These are phyloP conservation scores for Barnettozyma californica DNA, from an alignment of 805 yeast species.

Conservation along the genomic window DNA sequence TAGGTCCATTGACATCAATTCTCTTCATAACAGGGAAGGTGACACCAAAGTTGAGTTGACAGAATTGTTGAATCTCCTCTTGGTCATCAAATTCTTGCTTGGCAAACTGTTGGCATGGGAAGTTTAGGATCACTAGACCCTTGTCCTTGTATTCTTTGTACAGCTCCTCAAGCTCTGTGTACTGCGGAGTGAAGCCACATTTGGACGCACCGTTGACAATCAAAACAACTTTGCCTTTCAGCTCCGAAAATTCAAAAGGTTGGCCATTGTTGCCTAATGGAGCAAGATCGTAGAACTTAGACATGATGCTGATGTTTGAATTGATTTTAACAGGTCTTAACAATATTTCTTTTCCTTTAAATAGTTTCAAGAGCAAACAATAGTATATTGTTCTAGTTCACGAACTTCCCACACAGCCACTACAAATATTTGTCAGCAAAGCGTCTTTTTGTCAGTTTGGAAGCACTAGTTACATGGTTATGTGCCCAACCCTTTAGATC, in stretches of 20 bases:
- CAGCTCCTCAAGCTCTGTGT: conserved; percentile 63
- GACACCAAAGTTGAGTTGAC: conserved; percentile 82
- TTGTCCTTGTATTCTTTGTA: conserved; percentile 60
- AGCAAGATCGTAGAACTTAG: conserved; percentile 59
- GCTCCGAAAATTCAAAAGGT: conserved; percentile 51
- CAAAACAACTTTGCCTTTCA: conserved; percentile 76
- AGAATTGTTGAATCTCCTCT: conserved; percentile 69
- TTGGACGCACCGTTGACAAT: conserved; percentile 87
- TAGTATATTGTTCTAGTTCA: not conserved
- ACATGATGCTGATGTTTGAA: too few relatives aligned
- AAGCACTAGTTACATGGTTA: not conserved
- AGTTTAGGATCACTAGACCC: conserved; percentile 70
- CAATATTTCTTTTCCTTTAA: too few relatives aligned
- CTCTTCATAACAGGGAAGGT: conserved; percentile 84
- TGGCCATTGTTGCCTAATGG: conserved; percentile 59
- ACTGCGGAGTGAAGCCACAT: conserved; percentile 81
- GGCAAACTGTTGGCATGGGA: conserved; percentile 91
- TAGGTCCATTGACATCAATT: conserved; percentile 82
- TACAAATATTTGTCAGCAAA: not conserved
- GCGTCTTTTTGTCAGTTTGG: not conserved
- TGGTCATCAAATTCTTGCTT: conserved; percentile 69
- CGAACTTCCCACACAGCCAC: not conserved
- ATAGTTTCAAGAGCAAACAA: not conserved
- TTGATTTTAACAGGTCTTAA: too few relatives aligned
- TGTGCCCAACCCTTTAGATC: not conserved